Conservation (phyloP, 805 yeast species). For the Wickerhamiella alocasiicola region DNA sequence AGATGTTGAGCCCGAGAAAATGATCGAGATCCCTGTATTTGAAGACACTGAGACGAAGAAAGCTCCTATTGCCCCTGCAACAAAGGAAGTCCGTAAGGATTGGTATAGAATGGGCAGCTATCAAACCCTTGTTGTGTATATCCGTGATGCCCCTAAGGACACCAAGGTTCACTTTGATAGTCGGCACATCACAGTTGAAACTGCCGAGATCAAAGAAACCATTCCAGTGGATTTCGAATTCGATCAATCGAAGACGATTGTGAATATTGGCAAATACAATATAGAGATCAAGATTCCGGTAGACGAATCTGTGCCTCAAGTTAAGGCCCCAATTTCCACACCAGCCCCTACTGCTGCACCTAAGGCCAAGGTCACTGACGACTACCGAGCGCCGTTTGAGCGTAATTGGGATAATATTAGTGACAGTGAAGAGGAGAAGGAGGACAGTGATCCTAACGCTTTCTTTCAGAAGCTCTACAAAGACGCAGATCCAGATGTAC, state of each 20-base stretch:
- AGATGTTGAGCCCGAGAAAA: constrained; percentile 2
- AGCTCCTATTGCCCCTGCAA: not conserved
- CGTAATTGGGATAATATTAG: constrained; percentile 55
- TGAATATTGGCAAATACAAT: constrained; percentile 55
- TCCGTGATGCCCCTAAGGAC: constrained; percentile 48
- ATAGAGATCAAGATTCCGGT: constrained; percentile 59
- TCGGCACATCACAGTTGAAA: too few relatives aligned
- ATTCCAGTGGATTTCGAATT: too few relatives aligned
- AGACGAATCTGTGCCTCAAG: too few relatives aligned
- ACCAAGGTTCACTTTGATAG: constrained; percentile 31
- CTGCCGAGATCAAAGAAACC: too few relatives aligned
- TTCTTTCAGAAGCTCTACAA: constrained; percentile 67
- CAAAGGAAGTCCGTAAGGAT: constrained; percentile 29
- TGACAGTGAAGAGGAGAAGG: constrained; percentile 32
- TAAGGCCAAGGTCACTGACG: not conserved
- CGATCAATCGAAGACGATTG: constrained; percentile 31
- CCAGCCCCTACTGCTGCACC: not conserved
- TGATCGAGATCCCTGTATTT: constrained; percentile 11
- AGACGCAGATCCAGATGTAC: constrained; percentile 76
- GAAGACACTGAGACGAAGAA: not conserved
- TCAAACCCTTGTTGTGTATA: constrained; percentile 59
- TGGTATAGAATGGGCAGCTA: constrained; percentile 55
- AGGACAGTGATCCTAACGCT: constrained; percentile 31
- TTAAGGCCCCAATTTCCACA: not conserved
- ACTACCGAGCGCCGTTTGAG: constrained; percentile 54